Evolutionary conservation across 805 yeast species (phyloP).

Genomic region (Candida palmyrensis): DNA sequence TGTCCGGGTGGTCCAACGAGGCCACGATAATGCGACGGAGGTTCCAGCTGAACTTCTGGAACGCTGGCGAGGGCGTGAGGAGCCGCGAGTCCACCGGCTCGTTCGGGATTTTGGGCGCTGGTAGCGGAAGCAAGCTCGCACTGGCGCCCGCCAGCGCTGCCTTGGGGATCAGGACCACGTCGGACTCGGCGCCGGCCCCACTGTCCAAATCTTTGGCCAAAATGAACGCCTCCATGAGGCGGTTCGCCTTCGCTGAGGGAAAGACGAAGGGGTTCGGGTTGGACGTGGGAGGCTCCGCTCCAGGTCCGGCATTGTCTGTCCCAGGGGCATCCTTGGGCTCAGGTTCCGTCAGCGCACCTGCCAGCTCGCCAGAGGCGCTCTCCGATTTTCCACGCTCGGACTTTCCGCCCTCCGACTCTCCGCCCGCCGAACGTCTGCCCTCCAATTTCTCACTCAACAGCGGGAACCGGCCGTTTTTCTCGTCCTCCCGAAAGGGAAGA

Average conservation of each 20-base stretch:
- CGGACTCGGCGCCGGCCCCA: background rate
- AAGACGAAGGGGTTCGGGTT: slow-evolving; percentile 3
- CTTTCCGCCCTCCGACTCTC: too few relatives aligned
- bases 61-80: slow-evolving; percentile 26
- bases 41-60: slow-evolving; percentile 18
- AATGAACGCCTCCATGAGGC: slow-evolving; percentile 30
- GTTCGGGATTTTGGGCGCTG: background rate
- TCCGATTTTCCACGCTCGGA: slow-evolving; percentile 5
- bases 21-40: slow-evolving; percentile 19
- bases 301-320: slow-evolving; percentile 3
- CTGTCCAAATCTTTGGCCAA: slow-evolving; percentile 19
- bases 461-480: slow-evolving; percentile 52
- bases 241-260: slow-evolving; percentile 9
- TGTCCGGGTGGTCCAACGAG: slow-evolving; percentile 14
- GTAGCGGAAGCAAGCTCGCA: background rate
- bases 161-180: background rate
- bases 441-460: slow-evolving; percentile 12
- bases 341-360: background rate
- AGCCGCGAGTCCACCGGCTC: slow-evolving; percentile 12
- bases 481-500: slow-evolving; percentile 75
- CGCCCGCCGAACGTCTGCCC: too few relatives aligned
- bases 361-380: background rate
- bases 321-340: slow-evolving; percentile 7
- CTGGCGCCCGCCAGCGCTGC: background rate
- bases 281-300: background rate